Evolutionary conservation across 2,329 filamentous ascomycete species (phyloP).

Genomic region (Sphaerulina populicola): DNA sequence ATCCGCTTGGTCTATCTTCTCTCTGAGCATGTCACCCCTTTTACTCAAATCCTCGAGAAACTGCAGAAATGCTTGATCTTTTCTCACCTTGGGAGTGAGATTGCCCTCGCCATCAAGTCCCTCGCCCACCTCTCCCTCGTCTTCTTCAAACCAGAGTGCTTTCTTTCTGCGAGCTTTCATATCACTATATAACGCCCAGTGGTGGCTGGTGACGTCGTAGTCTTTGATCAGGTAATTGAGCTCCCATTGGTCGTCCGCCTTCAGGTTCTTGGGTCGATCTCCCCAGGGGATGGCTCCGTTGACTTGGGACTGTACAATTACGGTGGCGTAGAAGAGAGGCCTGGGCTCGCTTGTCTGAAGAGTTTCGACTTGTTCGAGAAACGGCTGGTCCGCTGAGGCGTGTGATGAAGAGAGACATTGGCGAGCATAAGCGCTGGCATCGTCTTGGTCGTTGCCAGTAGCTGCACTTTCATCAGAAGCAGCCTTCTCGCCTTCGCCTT

Average conservation of each 20-base stretch:
- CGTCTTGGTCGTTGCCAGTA: not conserved
- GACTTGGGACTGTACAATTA: constrained; percentile 65
- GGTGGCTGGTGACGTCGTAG: constrained; percentile 36
- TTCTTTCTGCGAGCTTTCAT: constrained; percentile 50
- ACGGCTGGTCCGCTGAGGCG: constrained; percentile 4
- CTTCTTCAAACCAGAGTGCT: constrained; percentile 37
- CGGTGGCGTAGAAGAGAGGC: constrained; percentile 57
- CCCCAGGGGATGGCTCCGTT: constrained; percentile 51
- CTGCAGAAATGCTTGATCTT: constrained; percentile 40
- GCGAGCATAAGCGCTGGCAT: constrained; percentile 7
- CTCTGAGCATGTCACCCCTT: constrained; percentile 53
- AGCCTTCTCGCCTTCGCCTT: too few relatives aligned
- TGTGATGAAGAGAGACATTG: constrained; percentile 5
- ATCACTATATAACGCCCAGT: constrained; percentile 47
- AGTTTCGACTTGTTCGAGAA: constrained; percentile 11
- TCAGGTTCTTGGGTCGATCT: constrained; percentile 50
- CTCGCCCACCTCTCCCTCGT: constrained; percentile 27
- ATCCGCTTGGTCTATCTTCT: constrained; percentile 47
- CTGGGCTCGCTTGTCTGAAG: constrained; percentile 15
- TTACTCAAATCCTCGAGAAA: constrained; percentile 43
- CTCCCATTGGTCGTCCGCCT: constrained; percentile 50
- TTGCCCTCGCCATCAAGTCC: constrained; percentile 10
- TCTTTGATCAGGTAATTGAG: constrained; percentile 73
- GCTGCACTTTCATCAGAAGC: not conserved
- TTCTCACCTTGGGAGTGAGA: constrained; percentile 29